Evolutionary conservation across 352 stramenopile species (phyloP).

Genomic region (Phytophthora megakarya): DNA sequence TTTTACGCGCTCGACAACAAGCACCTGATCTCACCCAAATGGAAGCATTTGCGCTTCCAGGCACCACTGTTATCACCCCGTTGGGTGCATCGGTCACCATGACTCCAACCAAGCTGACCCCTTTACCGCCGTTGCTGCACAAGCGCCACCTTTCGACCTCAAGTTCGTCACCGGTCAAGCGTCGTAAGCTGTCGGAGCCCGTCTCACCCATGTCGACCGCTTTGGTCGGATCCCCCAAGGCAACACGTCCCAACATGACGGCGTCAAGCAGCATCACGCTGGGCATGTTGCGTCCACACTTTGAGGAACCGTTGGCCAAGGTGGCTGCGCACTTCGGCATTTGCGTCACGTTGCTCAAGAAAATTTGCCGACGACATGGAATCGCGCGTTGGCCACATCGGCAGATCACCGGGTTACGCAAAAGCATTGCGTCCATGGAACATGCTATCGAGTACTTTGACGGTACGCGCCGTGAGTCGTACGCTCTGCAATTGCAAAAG

Average conservation of each 20-base stretch:
- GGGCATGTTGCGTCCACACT: conserved; percentile 81
- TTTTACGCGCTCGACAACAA: conserved; percentile 33
- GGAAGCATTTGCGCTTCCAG: conserved; percentile 26
- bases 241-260: conserved; percentile 64
- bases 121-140: conserved; percentile 23
- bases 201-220: conserved; percentile 25
- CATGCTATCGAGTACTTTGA: conserved; percentile 83
- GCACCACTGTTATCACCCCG: neutral
- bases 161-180: conserved; percentile 24
- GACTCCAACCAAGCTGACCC: neutral
- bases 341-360: conserved; percentile 86
- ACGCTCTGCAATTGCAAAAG: conserved; percentile 73
- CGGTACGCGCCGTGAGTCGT: conserved; percentile 65
- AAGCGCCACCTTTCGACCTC: conserved; percentile 18
- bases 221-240: conserved; percentile 27
- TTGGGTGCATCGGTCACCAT: neutral
- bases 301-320: conserved; percentile 82
- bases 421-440: conserved; percentile 88
- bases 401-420: conserved; percentile 86
- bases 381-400: conserved; percentile 85
- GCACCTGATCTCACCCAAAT: conserved; percentile 12
- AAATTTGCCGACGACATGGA: conserved; percentile 81
- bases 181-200: conserved; percentile 30
- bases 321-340: conserved; percentile 81
- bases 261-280: conserved; percentile 82